Conservation (phyloP, 2,329 filamentous ascomycete species). For the Truncatella angustata region DNA sequence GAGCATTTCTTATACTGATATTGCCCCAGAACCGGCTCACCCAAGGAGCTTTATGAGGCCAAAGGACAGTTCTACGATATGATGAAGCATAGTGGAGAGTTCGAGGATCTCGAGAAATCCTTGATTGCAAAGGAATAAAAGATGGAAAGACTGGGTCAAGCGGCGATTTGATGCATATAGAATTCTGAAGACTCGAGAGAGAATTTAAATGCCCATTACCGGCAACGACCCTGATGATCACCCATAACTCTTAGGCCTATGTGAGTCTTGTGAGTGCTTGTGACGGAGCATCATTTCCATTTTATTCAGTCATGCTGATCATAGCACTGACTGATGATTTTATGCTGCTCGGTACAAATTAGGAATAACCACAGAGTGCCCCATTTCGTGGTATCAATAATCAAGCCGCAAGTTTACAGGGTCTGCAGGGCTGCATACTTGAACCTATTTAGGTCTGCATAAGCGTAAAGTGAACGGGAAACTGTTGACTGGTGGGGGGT, state of each 20-base stretch:
- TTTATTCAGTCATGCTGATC: too few relatives aligned
- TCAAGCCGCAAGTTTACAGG: too few relatives aligned
- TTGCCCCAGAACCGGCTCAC: slow-evolving; percentile 39
- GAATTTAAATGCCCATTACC: too few relatives aligned
- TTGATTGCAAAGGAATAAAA: slow-evolving; percentile 11
- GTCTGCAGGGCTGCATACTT: neutral
- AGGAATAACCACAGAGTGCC: too few relatives aligned
- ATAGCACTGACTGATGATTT: too few relatives aligned
- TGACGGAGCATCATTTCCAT: too few relatives aligned
- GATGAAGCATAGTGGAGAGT: slow-evolving; percentile 54
- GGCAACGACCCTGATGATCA: too few relatives aligned
- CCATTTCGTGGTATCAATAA: too few relatives aligned
- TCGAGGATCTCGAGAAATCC: slow-evolving; percentile 41
- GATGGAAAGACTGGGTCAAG: neutral
- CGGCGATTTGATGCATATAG: neutral
- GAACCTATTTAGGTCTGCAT: neutral
- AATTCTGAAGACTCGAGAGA: neutral
- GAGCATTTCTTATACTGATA: slow-evolving; percentile 12
- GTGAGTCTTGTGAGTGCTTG: too few relatives aligned
- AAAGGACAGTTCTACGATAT: slow-evolving; percentile 52
- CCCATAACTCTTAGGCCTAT: too few relatives aligned
- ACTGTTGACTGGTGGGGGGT: too few relatives aligned
- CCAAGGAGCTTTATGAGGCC: slow-evolving; percentile 42
- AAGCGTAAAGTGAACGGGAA: neutral
- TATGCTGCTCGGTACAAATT: too few relatives aligned